A percentile compares a stretch with the other conserved stretches of the same genome.
These are phyloP conservation scores for Trametes cingulata DNA, from an alignment of 768 basidiomycete species.

Conservation along the genomic window DNA sequence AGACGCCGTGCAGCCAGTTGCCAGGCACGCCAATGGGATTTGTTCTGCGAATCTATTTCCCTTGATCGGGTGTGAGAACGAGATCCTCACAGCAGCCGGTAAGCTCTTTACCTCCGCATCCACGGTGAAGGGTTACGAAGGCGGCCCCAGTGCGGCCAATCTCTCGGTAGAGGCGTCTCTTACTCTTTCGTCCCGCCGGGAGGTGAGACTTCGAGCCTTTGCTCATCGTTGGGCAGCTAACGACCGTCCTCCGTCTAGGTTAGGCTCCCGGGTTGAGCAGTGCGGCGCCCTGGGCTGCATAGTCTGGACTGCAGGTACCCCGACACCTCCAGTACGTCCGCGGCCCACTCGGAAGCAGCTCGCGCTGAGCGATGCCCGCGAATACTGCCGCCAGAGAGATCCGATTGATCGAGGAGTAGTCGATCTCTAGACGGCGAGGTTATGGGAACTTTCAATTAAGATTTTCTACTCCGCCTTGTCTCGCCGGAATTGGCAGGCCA, in stretches of 20 bases:
- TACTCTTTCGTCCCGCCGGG: background rate
- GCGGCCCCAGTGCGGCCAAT: background rate
- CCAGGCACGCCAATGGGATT: conserved; percentile 9
- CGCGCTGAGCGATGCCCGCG: background rate
- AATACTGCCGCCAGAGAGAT: background rate
- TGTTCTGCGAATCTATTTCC: background rate
- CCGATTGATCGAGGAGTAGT: conserved; percentile 9
- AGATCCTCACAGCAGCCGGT: conserved; percentile 2
- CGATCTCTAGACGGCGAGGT: background rate
- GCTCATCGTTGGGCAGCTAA: background rate
- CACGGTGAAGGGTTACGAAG: background rate
- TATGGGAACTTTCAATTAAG: background rate
- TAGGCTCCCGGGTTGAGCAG: too few species aligned
- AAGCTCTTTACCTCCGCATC: conserved; percentile 20
- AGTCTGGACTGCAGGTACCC: too few species aligned
- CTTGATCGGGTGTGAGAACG: background rate
- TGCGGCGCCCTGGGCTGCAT: background rate
- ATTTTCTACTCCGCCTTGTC: background rate
- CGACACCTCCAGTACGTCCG: too few species aligned
- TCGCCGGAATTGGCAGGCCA: background rate
- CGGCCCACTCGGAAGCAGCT: too few species aligned
- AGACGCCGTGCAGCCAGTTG: background rate
- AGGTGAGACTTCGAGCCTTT: background rate
- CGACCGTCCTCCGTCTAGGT: too few species aligned
- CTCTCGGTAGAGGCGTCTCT: background rate